Percentiles rank a stretch among this genome's conserved stretches.
Evolutionary conservation across 257 asterid genomes (phyloP).

Genomic region (Ballota nigra): DNA sequence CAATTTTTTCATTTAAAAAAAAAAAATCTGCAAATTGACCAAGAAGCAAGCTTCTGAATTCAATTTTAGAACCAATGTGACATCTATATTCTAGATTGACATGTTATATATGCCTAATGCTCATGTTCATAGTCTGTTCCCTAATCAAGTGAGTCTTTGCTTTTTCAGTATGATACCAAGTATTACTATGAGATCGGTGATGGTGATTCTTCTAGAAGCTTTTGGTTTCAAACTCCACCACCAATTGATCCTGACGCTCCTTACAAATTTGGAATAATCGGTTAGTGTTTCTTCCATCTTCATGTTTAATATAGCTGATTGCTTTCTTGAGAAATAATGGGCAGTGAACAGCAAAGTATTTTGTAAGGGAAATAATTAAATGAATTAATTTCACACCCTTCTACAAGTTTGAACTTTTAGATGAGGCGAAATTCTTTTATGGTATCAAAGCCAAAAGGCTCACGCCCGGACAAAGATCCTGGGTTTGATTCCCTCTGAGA

Average conservation of each 20-base stretch:
- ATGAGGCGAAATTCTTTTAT: too few species aligned
- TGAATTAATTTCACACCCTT: too few species aligned
- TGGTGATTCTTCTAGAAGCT: slow-evolving; percentile 70
- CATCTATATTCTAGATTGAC: neutral
- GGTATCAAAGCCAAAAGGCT: too few species aligned
- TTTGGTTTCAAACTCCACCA: slow-evolving; percentile 88
- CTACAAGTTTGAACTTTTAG: too few species aligned
- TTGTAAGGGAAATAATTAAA: too few species aligned
- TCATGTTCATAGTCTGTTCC: neutral
- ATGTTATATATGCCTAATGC: neutral
- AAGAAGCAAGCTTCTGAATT: neutral
- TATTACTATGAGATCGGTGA: slow-evolving; percentile 80
- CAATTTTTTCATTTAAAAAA: too few species aligned
- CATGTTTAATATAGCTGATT: neutral
- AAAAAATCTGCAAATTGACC: neutral
- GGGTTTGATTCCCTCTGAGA: too few species aligned
- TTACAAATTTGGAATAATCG: slow-evolving; percentile 81
- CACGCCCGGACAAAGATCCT: too few species aligned
- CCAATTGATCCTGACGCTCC: slow-evolving; percentile 67
- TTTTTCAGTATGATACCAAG: slow-evolving; percentile 63
- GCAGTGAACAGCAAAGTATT: slow-evolving; percentile 9
- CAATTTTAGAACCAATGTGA: neutral
- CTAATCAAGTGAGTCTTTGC: slow-evolving; percentile 18
- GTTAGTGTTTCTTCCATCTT: slow-evolving; percentile 39
- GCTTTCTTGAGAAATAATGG: neutral